These are phyloP conservation scores for Tillandsia fasciculata DNA, from an alignment of 176 grass and related monocot species.

Conservation along the genomic window DNA sequence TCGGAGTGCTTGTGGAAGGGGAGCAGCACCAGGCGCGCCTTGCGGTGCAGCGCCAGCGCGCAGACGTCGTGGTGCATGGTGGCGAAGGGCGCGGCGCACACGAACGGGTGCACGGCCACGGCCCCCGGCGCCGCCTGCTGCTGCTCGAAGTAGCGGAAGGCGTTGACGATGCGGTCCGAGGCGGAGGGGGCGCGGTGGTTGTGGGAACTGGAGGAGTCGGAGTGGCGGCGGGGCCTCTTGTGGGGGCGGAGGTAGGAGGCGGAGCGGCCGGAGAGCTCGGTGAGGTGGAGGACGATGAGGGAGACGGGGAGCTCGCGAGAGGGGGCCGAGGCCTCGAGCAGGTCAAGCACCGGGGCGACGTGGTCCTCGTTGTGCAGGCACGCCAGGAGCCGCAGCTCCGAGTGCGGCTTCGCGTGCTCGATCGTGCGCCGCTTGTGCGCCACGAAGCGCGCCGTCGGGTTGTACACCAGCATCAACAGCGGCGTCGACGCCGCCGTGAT, in stretches of 20 bases:
- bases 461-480: constrained; percentile 61
- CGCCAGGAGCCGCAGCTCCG: constrained; percentile 40
- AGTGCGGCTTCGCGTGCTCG: constrained; percentile 15
- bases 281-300: constrained; percentile 61
- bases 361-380: constrained; percentile 69
- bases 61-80: constrained; percentile 75
- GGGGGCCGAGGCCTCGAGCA: constrained; percentile 24
- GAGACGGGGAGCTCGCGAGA: constrained; percentile 31
- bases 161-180: constrained; percentile 54
- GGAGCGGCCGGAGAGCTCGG: constrained; percentile 42
- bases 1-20: constrained; percentile 68
- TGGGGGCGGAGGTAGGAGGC: constrained; percentile 44
- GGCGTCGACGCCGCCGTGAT: constrained; percentile 33
- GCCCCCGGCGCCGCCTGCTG: constrained; percentile 23
- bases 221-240: constrained; percentile 3
- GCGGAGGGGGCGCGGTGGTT: constrained; percentile 1
- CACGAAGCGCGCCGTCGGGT: constrained; percentile 36
- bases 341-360: constrained; percentile 49
- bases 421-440: constrained; percentile 23
- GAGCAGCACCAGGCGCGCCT: constrained; percentile 54
- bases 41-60: constrained; percentile 49
- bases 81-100: constrained; percentile 41
- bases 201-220: not conserved
- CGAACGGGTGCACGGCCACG: constrained; percentile 42
- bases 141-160: constrained; percentile 60